These are phyloP conservation scores for Stellera chamaejasme DNA, from an alignment of 345 rosid species.

Conservation along the genomic window DNA sequence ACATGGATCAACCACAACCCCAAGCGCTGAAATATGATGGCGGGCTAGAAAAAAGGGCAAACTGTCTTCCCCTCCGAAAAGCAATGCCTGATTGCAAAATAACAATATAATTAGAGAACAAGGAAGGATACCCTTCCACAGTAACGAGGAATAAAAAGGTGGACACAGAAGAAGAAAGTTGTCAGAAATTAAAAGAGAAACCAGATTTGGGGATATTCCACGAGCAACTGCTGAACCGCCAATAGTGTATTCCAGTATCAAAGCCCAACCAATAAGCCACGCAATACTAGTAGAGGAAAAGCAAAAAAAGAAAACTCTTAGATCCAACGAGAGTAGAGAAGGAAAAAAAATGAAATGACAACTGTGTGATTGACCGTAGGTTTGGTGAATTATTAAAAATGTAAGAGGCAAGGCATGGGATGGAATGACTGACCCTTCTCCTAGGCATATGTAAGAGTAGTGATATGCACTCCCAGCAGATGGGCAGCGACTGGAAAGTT, in stretches of 20 bases:
- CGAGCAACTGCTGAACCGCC: conserved; percentile 92
- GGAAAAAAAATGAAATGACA: not conserved
- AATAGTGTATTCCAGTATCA: conserved; percentile 77
- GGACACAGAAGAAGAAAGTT: not conserved
- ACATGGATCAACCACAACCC: conserved; percentile 74
- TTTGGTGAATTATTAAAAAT: no score
- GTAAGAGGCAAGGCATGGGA: not conserved
- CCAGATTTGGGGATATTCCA: conserved; percentile 75
- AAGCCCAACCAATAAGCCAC: conserved; percentile 87
- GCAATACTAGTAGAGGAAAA: conserved; percentile 41
- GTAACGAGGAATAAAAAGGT: not conserved
- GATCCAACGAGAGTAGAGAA: not conserved
- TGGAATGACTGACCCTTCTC: conserved; percentile 52
- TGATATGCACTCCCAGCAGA: conserved; percentile 97
- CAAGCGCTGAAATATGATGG: conserved; percentile 67
- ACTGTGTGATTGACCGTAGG: not conserved
- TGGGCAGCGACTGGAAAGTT: conserved; percentile 82
- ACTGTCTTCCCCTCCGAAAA: conserved; percentile 70
- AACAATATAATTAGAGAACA: not conserved
- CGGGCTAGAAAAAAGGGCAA: conserved; percentile 66
- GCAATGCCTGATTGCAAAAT: conserved; percentile 42
- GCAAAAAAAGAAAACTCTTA: not conserved
- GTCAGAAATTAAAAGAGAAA: conserved; percentile 13
- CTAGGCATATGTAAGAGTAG: conserved; percentile 79
- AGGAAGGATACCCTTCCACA: not conserved